A percentile compares a stretch with the other conserved stretches of the same genome.
Conservation (phyloP, 1,284 basidiomycete species). For the Cryptococcus sp. region DNA sequence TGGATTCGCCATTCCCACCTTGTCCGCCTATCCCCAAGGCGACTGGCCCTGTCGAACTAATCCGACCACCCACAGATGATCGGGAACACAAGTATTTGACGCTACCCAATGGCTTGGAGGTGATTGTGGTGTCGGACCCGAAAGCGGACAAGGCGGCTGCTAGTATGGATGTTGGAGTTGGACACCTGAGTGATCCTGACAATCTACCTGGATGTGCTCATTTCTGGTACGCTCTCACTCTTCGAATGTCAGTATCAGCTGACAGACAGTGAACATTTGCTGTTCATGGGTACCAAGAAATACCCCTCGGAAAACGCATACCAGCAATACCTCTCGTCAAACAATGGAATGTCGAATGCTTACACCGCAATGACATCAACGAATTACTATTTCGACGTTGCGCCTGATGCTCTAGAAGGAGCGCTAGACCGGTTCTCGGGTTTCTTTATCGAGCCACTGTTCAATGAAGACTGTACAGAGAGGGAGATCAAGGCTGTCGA, state of each 20-base stretch:
- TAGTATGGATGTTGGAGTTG: conserved; percentile 90
- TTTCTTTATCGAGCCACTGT: conserved; percentile 92
- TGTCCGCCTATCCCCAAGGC: conserved; percentile 36
- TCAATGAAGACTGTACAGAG: conserved; percentile 78
- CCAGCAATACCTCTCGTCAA: conserved; percentile 81
- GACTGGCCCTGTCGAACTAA: conserved; percentile 55
- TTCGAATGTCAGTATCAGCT: background rate
- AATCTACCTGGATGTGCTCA: conserved; percentile 52
- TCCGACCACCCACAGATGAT: conserved; percentile 60
- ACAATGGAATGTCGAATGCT: conserved; percentile 90
- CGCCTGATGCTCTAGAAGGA: conserved; percentile 74
- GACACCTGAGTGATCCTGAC: conserved; percentile 89
- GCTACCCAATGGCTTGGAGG: conserved; percentile 83
- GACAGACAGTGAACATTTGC: conserved; percentile 71
- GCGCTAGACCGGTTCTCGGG: conserved; percentile 88
- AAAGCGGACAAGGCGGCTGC: conserved; percentile 93
- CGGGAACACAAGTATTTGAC: conserved; percentile 74
- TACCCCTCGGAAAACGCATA: conserved; percentile 93
- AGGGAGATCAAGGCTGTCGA: conserved; percentile 96
- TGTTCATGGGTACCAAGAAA: conserved; percentile 72
- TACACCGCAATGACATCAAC: conserved; percentile 92
- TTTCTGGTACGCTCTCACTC: conserved; percentile 33
- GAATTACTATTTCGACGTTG: conserved; percentile 77
- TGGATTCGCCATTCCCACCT: conserved; percentile 24
- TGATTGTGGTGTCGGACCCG: conserved; percentile 77